Percentiles rank a stretch among this genome's conserved stretches.
Conservation (phyloP, 495 filamentous ascomycete genomes). For the Penicillium longicatenatum region DNA sequence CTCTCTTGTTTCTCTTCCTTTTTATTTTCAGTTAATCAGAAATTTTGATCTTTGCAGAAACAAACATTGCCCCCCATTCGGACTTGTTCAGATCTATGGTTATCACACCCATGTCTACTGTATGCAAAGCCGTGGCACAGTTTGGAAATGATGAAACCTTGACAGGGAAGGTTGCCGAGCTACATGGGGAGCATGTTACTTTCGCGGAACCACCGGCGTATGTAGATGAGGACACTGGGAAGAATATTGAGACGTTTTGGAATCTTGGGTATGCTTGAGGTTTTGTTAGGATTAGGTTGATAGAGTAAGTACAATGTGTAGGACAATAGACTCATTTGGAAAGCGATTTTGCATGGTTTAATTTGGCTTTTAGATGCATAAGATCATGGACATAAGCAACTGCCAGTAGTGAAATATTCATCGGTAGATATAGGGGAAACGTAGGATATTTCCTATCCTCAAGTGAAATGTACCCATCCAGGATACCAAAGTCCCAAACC, state of each 20-base stretch:
- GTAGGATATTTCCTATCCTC: background rate
- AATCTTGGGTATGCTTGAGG: slow-evolving; percentile 43
- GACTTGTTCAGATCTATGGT: slow-evolving; percentile 53
- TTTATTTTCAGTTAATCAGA: background rate
- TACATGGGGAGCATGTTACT: slow-evolving; percentile 56
- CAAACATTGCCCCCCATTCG: slow-evolving; percentile 45
- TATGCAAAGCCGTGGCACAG: slow-evolving; percentile 44
- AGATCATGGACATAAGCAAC: background rate
- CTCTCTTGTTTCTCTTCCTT: too few relatives aligned
- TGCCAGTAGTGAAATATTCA: background rate
- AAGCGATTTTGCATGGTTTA: too few relatives aligned
- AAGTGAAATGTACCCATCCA: background rate
- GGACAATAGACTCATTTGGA: too few relatives aligned
- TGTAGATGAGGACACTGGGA: slow-evolving; percentile 52
- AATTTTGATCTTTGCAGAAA: slow-evolving; percentile 33
- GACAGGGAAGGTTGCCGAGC: slow-evolving; percentile 52
- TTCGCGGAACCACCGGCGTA: slow-evolving; percentile 48
- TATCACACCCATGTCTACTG: slow-evolving; percentile 55
- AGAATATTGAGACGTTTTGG: slow-evolving; percentile 54
- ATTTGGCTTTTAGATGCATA: background rate
- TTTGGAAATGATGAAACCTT: slow-evolving; percentile 43
- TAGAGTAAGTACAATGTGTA: background rate
- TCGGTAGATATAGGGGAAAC: background rate
- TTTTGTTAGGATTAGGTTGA: background rate
- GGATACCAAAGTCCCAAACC: background rate